These are phyloP conservation scores for Citrus glauca DNA, from an alignment of 345 rosid genomes.

Conservation along the genomic window DNA sequence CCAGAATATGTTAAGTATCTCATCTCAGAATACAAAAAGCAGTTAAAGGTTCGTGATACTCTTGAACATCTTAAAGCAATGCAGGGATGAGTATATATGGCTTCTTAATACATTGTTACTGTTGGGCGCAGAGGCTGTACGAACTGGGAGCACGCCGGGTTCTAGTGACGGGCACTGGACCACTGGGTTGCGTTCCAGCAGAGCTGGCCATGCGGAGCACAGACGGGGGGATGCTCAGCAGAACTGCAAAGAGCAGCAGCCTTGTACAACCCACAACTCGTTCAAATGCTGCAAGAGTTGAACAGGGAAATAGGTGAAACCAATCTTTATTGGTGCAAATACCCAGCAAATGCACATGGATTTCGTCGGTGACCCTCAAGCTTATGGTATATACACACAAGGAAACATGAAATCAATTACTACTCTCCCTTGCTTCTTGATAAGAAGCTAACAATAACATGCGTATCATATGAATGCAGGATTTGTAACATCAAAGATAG, in stretches of 20 bases:
- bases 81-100: neutral
- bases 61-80: neutral
- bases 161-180: slow-evolving; percentile 49
- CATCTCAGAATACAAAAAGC: slow-evolving; percentile 39
- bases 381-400: slow-evolving; percentile 29
- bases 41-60: slow-evolving; percentile 23
- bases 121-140: slow-evolving; percentile 28
- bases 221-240: slow-evolving; percentile 28
- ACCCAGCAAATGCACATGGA: slow-evolving; percentile 29
- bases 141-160: slow-evolving; percentile 38
- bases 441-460: too few species aligned
- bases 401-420: too few species aligned
- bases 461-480: slow-evolving; percentile 33
- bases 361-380: slow-evolving; percentile 41
- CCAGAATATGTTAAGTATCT: slow-evolving; percentile 37
- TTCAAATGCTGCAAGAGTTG: slow-evolving; percentile 22
- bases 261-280: slow-evolving; percentile 40
- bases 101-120: neutral
- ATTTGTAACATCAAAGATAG: slow-evolving; percentile 52
- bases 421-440: too few species aligned
- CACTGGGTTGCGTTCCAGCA: slow-evolving; percentile 46
- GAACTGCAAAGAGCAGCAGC: slow-evolving; percentile 41
- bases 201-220: slow-evolving; percentile 33
- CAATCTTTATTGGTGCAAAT: slow-evolving; percentile 30
- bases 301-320: slow-evolving; percentile 18